Percentiles rank a stretch among this genome's conserved stretches.
phyloP scores from a whole-genome alignment of 352 stramenopile species.

The Phytophthora pinifolia region DNA sequence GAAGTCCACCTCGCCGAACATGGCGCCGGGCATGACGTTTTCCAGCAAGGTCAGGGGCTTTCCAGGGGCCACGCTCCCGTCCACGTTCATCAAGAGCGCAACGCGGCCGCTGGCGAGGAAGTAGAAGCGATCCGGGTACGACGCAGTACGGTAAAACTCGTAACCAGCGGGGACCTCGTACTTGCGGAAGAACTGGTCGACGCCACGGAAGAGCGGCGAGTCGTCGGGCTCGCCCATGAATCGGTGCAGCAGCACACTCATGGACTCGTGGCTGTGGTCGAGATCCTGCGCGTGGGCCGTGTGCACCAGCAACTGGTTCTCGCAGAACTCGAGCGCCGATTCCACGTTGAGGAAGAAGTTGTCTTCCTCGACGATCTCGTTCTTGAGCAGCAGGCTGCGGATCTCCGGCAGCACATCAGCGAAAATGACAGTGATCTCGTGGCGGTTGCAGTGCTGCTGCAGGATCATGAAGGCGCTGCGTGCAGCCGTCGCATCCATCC shows the following conservation, averaged over 20 bases:
- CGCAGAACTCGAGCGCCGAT: conserved; percentile 73
- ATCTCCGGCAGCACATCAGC: conserved; percentile 73
- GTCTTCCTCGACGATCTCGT: conserved; percentile 68
- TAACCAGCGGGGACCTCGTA: conserved; percentile 54
- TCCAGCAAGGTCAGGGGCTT: conserved; percentile 62
- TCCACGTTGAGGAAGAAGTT: conserved; percentile 76
- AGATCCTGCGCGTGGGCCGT: conserved; percentile 34
- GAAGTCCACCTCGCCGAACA: conserved; percentile 89
- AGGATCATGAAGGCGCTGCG: conserved; percentile 85
- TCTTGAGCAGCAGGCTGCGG: conserved; percentile 56
- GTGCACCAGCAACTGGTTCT: conserved; percentile 59
- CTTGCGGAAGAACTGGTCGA: conserved; percentile 68
- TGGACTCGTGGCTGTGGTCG: conserved; percentile 46
- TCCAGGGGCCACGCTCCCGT: conserved; percentile 47
- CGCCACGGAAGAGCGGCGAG: conserved; percentile 57
- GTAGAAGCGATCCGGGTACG: conserved; percentile 67
- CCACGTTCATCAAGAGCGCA: conserved; percentile 76
- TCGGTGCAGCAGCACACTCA: conserved; percentile 69
- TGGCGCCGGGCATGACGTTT: conserved; percentile 70
- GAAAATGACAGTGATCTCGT: conserved; percentile 73
- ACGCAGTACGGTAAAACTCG: conserved; percentile 73
- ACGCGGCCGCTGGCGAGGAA: conserved; percentile 75
- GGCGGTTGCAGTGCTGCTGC: conserved; percentile 72
- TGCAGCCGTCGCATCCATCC: conserved; percentile 87
- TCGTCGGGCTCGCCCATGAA: conserved; percentile 81